Conservation (phyloP, 2,329 filamentous ascomycete species). For the Ceratocystis ficicola region DNA sequence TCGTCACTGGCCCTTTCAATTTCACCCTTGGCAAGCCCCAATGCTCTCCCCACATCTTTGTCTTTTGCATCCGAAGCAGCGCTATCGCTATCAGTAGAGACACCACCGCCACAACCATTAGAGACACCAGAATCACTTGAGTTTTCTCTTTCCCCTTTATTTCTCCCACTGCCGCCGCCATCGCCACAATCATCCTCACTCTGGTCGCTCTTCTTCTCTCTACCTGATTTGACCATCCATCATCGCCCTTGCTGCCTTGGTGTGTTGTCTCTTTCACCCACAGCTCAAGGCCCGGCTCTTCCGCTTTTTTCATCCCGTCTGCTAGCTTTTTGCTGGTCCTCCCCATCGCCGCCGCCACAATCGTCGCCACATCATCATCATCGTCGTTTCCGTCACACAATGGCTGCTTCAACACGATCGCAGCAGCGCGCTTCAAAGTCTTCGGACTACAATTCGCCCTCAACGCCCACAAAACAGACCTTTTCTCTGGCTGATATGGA, state of each 20-base stretch:
- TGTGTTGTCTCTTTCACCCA: slow-evolving; percentile 5
- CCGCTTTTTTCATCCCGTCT: slow-evolving; percentile 19
- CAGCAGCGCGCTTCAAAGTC: slow-evolving; percentile 16
- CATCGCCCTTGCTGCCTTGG: slow-evolving; percentile 14
- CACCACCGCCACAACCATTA: slow-evolving; percentile 24
- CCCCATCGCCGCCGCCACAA: not conserved
- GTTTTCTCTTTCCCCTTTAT: slow-evolving; percentile 23
- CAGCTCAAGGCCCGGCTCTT: slow-evolving; percentile 17
- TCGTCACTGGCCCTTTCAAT: not conserved
- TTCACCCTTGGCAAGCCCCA: not conserved
- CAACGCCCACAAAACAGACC: slow-evolving; percentile 14
- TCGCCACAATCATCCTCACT: slow-evolving; percentile 20
- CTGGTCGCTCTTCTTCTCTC: slow-evolving; percentile 18
- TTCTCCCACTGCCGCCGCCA: slow-evolving; percentile 30
- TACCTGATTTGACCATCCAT: not conserved
- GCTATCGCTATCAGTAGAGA: slow-evolving; percentile 15
- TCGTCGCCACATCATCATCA: not conserved
- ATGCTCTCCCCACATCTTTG: not conserved
- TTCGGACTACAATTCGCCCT: slow-evolving; percentile 2
- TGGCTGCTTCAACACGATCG: slow-evolving; percentile 18
- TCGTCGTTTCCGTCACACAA: slow-evolving; percentile 1
- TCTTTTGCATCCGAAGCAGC: slow-evolving; percentile 4
- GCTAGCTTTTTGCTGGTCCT: slow-evolving; percentile 5
- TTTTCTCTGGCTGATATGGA: slow-evolving; percentile 13
- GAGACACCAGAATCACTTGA: too few species aligned